Percentiles rank a stretch among this genome's conserved stretches.
Evolutionary conservation across 495 filamentous ascomycete species (phyloP).

Genomic region (Podospora didyma): DNA sequence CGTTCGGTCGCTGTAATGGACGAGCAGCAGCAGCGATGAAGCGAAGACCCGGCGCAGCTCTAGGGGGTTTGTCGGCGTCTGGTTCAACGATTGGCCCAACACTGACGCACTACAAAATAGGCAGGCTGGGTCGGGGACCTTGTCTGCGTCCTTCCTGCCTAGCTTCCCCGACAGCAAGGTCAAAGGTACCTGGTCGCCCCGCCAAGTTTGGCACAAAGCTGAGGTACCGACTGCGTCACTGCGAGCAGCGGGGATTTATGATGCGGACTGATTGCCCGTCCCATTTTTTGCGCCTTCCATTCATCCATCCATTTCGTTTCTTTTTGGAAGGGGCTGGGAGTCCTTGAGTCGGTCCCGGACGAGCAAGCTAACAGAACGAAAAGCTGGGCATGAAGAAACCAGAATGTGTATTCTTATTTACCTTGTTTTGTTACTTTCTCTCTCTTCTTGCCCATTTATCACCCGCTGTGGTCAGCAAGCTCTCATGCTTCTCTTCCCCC

Average conservation of each 20-base stretch:
- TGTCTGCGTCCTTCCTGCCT: background rate
- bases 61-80: background rate
- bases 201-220: background rate
- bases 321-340: background rate
- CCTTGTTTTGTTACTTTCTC: too few relatives aligned
- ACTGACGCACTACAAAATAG: background rate
- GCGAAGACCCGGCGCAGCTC: background rate
- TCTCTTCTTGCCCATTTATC: too few relatives aligned
- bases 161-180: too few relatives aligned
- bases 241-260: background rate
- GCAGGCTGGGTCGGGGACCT: background rate
- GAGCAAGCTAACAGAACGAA: too few relatives aligned
- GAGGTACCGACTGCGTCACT: background rate
- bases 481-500: too few relatives aligned
- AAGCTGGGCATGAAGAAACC: too few relatives aligned
- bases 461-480: too few relatives aligned
- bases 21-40: too few relatives aligned
- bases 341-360: background rate
- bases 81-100: background rate
- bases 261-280: conserved; percentile 5
- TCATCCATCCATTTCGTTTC: too few relatives aligned
- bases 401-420: too few relatives aligned
- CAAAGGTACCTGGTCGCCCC: too few relatives aligned
- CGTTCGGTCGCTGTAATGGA: background rate
- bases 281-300: background rate